phyloP scores from a whole-genome alignment of 2,329 filamentous ascomycete species.

The Colletotrichum gigasporum region DNA sequence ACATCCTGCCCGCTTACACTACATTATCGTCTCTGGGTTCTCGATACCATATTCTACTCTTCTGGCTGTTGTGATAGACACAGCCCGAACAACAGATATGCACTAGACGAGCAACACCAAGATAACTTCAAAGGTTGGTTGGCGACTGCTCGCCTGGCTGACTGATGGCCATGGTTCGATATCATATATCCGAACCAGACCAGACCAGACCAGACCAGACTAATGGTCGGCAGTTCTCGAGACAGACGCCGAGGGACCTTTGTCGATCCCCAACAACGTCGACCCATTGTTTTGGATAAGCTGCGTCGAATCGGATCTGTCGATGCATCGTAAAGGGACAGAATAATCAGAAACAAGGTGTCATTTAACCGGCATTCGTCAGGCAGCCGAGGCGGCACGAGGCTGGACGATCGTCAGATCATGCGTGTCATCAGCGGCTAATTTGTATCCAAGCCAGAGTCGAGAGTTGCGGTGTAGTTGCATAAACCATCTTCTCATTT shows the following conservation, averaged over 20 bases:
- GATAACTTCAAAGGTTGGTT: too few relatives aligned
- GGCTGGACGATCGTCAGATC: background rate
- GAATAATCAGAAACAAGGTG: background rate
- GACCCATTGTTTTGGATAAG: background rate
- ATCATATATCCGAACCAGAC: background rate
- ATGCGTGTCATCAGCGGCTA: background rate
- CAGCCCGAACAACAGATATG: too few relatives aligned
- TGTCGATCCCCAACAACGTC: background rate
- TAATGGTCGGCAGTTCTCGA: conserved; percentile 3
- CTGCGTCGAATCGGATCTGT: background rate
- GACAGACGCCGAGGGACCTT: background rate
- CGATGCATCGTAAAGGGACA: background rate
- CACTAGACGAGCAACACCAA: too few relatives aligned
- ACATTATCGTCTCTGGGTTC: too few relatives aligned
- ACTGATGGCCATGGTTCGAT: background rate
- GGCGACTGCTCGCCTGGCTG: background rate
- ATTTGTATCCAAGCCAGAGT: background rate
- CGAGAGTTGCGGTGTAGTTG: background rate
- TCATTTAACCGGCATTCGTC: conserved; percentile 5
- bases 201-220: background rate
- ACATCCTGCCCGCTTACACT: too few relatives aligned
- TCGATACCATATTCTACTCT: too few relatives aligned
- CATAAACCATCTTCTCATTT: background rate
- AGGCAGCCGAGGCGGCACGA: background rate
- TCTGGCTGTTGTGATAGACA: too few relatives aligned